Evolutionary conservation across 306 rosid genomes (phyloP).

Genomic region (Vachellia pachyceras): DNA sequence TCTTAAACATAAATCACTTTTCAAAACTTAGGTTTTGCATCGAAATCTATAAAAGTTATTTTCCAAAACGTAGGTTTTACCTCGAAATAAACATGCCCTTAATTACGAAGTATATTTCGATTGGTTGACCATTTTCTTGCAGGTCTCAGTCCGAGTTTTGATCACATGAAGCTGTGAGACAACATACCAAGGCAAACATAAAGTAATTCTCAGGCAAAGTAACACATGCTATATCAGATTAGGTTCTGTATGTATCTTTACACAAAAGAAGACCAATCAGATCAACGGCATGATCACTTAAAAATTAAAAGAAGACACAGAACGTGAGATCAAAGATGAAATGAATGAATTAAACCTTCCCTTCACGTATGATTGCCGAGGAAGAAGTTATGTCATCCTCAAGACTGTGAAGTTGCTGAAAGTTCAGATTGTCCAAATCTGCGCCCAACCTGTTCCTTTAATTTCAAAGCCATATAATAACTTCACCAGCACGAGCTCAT

Average conservation of each 20-base stretch:
- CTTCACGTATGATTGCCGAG: not conserved
- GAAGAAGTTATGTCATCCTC: not conserved
- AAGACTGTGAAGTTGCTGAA: not conserved
- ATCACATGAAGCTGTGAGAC: slow-evolving; percentile 23
- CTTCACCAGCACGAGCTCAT: slow-evolving; percentile 1
- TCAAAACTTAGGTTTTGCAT: no score
- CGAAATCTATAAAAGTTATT: no score
- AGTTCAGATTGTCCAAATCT: not conserved
- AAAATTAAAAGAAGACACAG: no score
- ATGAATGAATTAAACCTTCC: not conserved
- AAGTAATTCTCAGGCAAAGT: not conserved
- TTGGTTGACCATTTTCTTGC: slow-evolving; percentile 63
- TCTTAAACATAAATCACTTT: no score
- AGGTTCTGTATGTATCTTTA: not conserved
- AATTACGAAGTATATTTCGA: not conserved
- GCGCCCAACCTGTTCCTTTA: not conserved
- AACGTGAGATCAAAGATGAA: not conserved
- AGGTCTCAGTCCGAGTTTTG: slow-evolving; percentile 58
- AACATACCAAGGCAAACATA: not conserved
- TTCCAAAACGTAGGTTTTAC: no score
- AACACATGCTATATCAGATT: not conserved
- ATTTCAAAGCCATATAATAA: not conserved
- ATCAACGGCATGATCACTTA: no score
- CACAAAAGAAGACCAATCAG: not conserved
- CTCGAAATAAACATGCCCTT: no score